phyloP scores from a whole-genome alignment of 2,329 filamentous ascomycete genomes.

The Thermochaetoides dissita region DNA sequence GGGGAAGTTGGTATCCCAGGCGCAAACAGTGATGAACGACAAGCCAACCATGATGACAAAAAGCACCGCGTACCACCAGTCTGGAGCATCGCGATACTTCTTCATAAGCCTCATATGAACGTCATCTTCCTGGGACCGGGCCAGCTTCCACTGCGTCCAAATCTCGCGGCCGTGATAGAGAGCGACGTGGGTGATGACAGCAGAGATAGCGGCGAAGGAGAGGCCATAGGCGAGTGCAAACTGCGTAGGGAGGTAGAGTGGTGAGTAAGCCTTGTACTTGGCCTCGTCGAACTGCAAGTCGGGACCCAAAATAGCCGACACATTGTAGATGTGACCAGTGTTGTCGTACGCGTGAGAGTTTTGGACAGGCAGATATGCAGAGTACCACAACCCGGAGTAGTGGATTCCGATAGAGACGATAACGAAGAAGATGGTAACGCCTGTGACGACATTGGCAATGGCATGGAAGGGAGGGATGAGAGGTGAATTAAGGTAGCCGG shows the following conservation, averaged over 20 bases:
- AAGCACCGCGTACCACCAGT: slow-evolving; percentile 43
- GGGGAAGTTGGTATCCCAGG: slow-evolving; percentile 43
- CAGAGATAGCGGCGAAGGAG: slow-evolving; percentile 52
- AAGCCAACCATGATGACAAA: slow-evolving; percentile 40
- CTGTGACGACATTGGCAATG: slow-evolving; percentile 39
- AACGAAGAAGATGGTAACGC: slow-evolving; percentile 41
- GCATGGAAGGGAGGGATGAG: slow-evolving; percentile 40
- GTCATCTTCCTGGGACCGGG: slow-evolving; percentile 42
- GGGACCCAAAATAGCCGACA: slow-evolving; percentile 41
- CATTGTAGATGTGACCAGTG: slow-evolving; percentile 44
- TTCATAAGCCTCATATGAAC: slow-evolving; percentile 49
- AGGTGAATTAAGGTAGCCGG: slow-evolving; percentile 35
- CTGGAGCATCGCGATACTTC: slow-evolving; percentile 44
- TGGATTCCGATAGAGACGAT: slow-evolving; percentile 44
- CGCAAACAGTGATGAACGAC: slow-evolving; percentile 39
- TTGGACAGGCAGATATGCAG: slow-evolving; percentile 48
- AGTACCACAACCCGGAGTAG: slow-evolving; percentile 41
- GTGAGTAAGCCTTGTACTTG: slow-evolving; percentile 50
- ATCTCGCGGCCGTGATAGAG: slow-evolving; percentile 43
- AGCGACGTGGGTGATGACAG: slow-evolving; percentile 41
- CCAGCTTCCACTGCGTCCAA: slow-evolving; percentile 39
- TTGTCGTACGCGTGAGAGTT: slow-evolving; percentile 51
- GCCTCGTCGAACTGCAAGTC: slow-evolving; percentile 44
- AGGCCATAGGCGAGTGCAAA: slow-evolving; percentile 48
- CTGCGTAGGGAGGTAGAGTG: slow-evolving; percentile 49